These are phyloP conservation scores for Hypoxylon fuscum DNA, from an alignment of 495 filamentous ascomycete genomes.

Conservation along the genomic window DNA sequence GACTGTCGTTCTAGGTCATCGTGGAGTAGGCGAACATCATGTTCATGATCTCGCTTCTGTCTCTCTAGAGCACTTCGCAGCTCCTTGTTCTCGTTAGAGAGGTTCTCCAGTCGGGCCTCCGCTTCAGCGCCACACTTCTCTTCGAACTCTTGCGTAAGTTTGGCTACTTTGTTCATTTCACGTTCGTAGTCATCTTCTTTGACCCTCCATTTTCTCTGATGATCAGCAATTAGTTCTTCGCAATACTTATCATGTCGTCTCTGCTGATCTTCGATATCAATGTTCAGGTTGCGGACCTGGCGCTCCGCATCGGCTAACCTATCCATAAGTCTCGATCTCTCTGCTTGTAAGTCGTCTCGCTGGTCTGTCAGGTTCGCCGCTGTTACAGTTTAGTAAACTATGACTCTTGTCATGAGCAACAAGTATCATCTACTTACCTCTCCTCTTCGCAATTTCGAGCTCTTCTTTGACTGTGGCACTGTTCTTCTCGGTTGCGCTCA, in stretches of 20 bases:
- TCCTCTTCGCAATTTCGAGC: conserved; percentile 72
- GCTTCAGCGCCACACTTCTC: conserved; percentile 40
- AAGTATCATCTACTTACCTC: conserved; percentile 65
- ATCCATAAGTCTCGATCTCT: conserved; percentile 63
- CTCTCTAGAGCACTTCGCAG: conserved; percentile 35
- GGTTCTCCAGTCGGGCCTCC: conserved; percentile 38
- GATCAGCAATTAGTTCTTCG: conserved; percentile 38
- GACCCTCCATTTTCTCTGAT: conserved; percentile 34
- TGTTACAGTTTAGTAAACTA: conserved; percentile 46
- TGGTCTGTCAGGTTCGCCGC: conserved; percentile 73
- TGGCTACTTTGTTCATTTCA: conserved; percentile 42
- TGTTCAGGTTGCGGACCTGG: conserved; percentile 48
- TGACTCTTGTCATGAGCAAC: conserved; percentile 1
- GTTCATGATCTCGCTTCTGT: conserved; percentile 45
- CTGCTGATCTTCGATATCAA: conserved; percentile 52
- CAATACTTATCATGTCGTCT: conserved; percentile 32
- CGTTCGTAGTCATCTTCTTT: conserved; percentile 51
- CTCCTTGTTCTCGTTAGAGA: conserved; percentile 45
- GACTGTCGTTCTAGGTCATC: conserved; percentile 33
- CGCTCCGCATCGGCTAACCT: conserved; percentile 67
- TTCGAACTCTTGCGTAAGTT: conserved; percentile 45
- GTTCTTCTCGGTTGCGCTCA: conserved; percentile 68
- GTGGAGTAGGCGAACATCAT: conserved; percentile 34
- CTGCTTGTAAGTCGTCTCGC: conserved; percentile 63
- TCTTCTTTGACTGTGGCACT: conserved; percentile 72